These are phyloP conservation scores for Taphrina deformans DNA, from an alignment of 1,139 yeast genomes.

Conservation along the genomic window DNA sequence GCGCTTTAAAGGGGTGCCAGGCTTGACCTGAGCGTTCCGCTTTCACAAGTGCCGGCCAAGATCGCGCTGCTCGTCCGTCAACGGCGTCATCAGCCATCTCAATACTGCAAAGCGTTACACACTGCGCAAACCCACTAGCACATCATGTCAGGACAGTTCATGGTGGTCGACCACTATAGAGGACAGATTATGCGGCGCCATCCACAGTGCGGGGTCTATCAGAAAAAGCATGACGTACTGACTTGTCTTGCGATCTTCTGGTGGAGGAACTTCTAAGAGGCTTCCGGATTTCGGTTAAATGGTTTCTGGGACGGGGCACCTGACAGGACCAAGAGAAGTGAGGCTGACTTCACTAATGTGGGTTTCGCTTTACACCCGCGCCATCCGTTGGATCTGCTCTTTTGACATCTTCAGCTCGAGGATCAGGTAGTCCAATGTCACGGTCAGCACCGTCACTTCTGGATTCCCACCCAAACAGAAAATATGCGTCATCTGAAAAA, in stretches of 20 bases:
- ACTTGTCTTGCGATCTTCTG: not conserved
- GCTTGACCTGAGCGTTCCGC: slow-evolving; percentile 10
- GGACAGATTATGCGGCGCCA: not conserved
- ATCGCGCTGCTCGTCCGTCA: too few species aligned
- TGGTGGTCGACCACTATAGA: too few species aligned
- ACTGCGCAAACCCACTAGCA: too few species aligned
- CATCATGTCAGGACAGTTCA: too few species aligned
- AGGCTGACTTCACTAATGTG: not conserved
- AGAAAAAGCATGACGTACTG: not conserved
- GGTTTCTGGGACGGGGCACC: not conserved
- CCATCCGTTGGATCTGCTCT: too few species aligned
- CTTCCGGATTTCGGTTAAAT: not conserved
- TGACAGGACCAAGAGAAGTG: not conserved
- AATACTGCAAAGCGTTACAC: not conserved
- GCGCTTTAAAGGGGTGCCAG: slow-evolving; percentile 35
- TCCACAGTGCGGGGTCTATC: not conserved
- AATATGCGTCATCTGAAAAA: too few species aligned
- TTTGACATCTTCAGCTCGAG: too few species aligned
- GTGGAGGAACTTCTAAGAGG: not conserved
- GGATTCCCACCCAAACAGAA: too few species aligned
- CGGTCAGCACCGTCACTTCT: too few species aligned
- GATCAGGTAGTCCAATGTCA: too few species aligned
- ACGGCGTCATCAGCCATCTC: not conserved
- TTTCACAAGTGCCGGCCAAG: not conserved
- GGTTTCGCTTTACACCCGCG: not conserved